A percentile compares a stretch with the other conserved stretches of the same genome.
These are phyloP conservation scores for Hypoxylon rubiginosum DNA, from an alignment of 2,329 filamentous ascomycete genomes.

Conservation along the genomic window DNA sequence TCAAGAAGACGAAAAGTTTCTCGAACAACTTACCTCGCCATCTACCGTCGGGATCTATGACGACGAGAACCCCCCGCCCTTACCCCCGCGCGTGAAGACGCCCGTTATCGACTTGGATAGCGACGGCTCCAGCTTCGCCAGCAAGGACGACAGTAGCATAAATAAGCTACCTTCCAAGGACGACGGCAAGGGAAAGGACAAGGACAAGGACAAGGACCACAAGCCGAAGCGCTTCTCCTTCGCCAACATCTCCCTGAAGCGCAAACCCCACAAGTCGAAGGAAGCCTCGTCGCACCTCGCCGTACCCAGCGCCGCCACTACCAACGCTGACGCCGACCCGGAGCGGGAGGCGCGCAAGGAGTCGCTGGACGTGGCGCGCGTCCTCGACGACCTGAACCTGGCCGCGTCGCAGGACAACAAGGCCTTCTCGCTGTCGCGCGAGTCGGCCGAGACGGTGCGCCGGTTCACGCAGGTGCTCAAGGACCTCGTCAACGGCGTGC, in stretches of 20 bases:
- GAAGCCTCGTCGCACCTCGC: conserved; percentile 6
- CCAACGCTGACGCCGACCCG: conserved; percentile 55
- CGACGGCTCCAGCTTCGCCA: conserved; percentile 55
- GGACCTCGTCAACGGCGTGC: conserved; percentile 91
- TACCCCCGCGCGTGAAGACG: conserved; percentile 67
- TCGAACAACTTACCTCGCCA: conserved; percentile 65
- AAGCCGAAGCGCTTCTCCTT: conserved; percentile 57
- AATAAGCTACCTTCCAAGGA: conserved; percentile 38
- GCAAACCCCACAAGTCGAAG: conserved; percentile 41
- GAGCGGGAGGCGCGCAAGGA: conserved; percentile 65
- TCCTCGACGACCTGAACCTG: conserved; percentile 87
- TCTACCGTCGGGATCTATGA: conserved; percentile 56
- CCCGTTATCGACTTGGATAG: conserved; percentile 64
- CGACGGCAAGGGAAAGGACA: conserved; percentile 54
- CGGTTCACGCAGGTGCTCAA: conserved; percentile 92
- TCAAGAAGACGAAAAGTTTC: conserved; percentile 70
- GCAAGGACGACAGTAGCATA: conserved; percentile 34
- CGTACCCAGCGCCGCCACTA: conserved; percentile 56
- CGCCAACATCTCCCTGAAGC: conserved; percentile 52
- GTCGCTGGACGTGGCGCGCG: conserved; percentile 78
- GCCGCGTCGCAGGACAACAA: conserved; percentile 84
- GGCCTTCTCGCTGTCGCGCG: conserved; percentile 85
- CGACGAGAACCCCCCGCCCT: conserved; percentile 63
- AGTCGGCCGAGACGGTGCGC: conserved; percentile 83
- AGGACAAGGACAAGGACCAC: conserved; percentile 46